These are phyloP conservation scores for Sclerotinia minor DNA, from an alignment of 2,329 filamentous ascomycete species.

Conservation along the genomic window DNA sequence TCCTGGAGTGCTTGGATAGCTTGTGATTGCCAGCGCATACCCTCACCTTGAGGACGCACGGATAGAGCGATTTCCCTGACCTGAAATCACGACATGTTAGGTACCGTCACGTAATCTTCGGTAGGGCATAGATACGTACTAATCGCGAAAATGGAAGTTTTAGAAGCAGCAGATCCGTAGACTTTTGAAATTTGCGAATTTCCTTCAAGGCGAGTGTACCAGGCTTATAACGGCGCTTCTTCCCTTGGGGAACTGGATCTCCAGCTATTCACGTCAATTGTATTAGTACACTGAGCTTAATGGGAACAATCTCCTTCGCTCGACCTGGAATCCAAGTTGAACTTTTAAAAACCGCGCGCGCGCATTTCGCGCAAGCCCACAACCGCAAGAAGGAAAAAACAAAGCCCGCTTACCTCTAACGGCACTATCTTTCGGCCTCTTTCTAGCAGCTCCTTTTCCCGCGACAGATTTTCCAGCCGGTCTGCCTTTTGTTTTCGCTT, in stretches of 20 bases:
- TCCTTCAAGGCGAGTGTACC: conserved; percentile 88
- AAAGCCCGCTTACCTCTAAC: conserved; percentile 23
- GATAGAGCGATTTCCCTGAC: conserved; percentile 72
- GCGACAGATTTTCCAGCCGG: conserved; percentile 6
- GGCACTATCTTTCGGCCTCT: conserved; percentile 14
- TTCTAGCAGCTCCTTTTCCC: background rate
- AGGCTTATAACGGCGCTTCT: conserved; percentile 67
- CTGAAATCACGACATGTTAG: conserved; percentile 39
- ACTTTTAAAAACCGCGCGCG: background rate
- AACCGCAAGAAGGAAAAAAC: background rate
- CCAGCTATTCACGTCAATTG: conserved; percentile 56
- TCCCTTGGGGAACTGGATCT: conserved; percentile 65
- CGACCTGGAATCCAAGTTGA: too few species aligned
- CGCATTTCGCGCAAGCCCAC: background rate
- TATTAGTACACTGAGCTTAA: background rate
- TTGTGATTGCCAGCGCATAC: conserved; percentile 93
- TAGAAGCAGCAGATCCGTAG: conserved; percentile 79
- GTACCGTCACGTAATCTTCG: background rate
- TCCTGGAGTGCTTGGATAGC: conserved; percentile 93
- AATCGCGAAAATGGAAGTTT: conserved; percentile 80
- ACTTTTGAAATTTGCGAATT: conserved; percentile 87
- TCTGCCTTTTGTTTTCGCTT: conserved; percentile 2
- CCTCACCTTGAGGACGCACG: conserved; percentile 61
- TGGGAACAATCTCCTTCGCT: background rate
- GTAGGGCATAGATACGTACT: conserved; percentile 45